These are phyloP conservation scores for Annulohypoxylon moriforme DNA, from an alignment of 495 filamentous ascomycete genomes.

Conservation along the genomic window DNA sequence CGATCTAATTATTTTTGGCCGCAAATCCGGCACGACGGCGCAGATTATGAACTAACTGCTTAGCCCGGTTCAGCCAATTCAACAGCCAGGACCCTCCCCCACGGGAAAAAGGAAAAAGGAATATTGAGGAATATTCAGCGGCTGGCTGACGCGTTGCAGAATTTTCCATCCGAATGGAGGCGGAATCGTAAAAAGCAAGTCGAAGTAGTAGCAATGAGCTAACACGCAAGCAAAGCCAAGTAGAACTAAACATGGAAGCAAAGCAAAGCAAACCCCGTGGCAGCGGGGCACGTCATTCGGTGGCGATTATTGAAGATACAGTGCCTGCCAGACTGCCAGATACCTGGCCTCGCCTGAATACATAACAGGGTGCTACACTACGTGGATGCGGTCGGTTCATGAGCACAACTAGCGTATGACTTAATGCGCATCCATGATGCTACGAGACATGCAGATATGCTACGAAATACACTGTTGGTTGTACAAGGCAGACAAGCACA, in stretches of 20 bases:
- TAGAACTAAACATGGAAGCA: conserved; percentile 3
- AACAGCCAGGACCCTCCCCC: conserved; percentile 30
- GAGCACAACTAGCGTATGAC: conserved; percentile 28
- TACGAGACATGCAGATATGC: too few species aligned
- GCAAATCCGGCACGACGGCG: conserved; percentile 18
- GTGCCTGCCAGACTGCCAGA: conserved; percentile 14
- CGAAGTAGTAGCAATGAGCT: conserved; percentile 15
- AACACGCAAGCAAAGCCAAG: conserved; percentile 9
- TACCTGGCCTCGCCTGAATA: conserved; percentile 3
- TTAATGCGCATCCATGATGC: conserved; percentile 31
- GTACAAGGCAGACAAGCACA: conserved; percentile 29
- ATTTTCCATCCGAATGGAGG: conserved; percentile 22
- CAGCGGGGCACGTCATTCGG: conserved; percentile 40
- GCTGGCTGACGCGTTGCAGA: conserved; percentile 35
- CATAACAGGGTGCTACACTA: conserved; percentile 22
- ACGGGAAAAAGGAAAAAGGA: conserved; percentile 10
- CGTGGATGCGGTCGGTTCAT: conserved; percentile 32
- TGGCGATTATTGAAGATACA: conserved; percentile 26
- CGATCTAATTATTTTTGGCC: conserved; percentile 28
- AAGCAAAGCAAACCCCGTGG: background rate
- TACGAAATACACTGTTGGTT: conserved; percentile 36
- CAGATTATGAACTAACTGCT: conserved; percentile 4
- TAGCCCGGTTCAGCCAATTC: conserved; percentile 15
- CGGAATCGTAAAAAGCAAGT: conserved; percentile 12
- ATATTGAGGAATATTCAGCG: conserved; percentile 28